A percentile compares a stretch with the other conserved stretches of the same genome.
These are phyloP conservation scores for Leccinum fibrillosum DNA, from an alignment of 768 basidiomycete genomes.

Conservation along the genomic window DNA sequence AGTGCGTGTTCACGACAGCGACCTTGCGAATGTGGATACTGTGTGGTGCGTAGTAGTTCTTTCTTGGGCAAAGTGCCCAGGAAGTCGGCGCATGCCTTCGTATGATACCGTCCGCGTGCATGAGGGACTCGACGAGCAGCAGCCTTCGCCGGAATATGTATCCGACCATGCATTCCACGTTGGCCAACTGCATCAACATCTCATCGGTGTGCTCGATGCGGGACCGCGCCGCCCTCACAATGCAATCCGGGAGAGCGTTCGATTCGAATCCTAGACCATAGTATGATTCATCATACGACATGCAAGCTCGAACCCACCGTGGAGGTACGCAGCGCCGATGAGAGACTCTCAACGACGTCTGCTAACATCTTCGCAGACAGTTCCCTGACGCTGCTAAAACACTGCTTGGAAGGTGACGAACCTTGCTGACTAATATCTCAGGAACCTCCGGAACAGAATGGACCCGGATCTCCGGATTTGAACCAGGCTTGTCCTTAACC, in stretches of 20 bases:
- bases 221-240: constrained; percentile 31
- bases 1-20: constrained; percentile 70
- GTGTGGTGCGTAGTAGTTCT: constrained; percentile 57
- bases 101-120: constrained; percentile 66
- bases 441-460: too few relatives aligned
- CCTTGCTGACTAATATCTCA: too few relatives aligned
- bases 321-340: constrained; percentile 73
- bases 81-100: constrained; percentile 67
- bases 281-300: constrained; percentile 48
- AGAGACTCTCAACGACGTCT: constrained; percentile 86
- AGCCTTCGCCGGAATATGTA: constrained; percentile 62
- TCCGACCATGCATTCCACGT: constrained; percentile 64
- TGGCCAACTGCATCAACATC: constrained; percentile 46
- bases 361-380: constrained; percentile 82
- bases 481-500: too few relatives aligned
- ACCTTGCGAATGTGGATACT: constrained; percentile 66
- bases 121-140: constrained; percentile 70
- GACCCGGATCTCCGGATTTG: too few relatives aligned
- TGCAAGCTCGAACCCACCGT: constrained; percentile 59
- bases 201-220: constrained; percentile 27
- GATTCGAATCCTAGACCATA: constrained; percentile 65
- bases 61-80: constrained; percentile 49
- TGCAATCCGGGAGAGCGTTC: constrained; percentile 45
- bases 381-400: constrained; percentile 9
- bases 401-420: too few relatives aligned